These are phyloP conservation scores for Picochlorum sp. DNA, from an alignment of 139 green algal species.

Conservation along the genomic window DNA sequence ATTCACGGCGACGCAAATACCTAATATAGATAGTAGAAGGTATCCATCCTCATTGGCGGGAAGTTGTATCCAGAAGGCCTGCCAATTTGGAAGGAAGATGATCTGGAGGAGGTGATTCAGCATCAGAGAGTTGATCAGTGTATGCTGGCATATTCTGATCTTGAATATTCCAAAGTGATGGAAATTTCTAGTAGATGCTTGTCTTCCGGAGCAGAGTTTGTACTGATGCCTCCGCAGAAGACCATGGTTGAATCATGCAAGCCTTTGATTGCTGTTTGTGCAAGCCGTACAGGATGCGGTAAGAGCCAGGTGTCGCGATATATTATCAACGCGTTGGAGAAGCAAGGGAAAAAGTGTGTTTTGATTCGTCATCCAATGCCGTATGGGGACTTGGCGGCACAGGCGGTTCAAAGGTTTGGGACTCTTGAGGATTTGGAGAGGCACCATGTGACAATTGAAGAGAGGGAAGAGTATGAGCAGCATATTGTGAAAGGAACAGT, in stretches of 20 bases:
- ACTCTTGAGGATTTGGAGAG: constrained; percentile 25
- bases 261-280: constrained; percentile 22
- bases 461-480: constrained; percentile 46
- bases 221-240: constrained; percentile 14
- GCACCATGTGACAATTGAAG: constrained; percentile 37
- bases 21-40: constrained; percentile 22
- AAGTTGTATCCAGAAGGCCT: constrained; percentile 25
- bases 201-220: constrained; percentile 26
- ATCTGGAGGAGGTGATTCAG: constrained; percentile 21
- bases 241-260: constrained; percentile 27
- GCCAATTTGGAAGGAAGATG: constrained; percentile 26
- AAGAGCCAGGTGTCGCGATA: constrained; percentile 32
- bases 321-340: constrained; percentile 30
- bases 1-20: constrained; percentile 44
- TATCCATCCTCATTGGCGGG: constrained; percentile 25
- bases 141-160: constrained; percentile 23
- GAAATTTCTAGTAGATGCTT: constrained; percentile 22
- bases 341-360: constrained; percentile 40
- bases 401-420: constrained; percentile 39
- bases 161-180: constrained; percentile 20
- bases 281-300: constrained; percentile 36
- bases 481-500: constrained; percentile 37
- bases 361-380: constrained; percentile 42
- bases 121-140: constrained; percentile 22
- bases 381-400: constrained; percentile 34